phyloP scores from a whole-genome alignment of 2,329 filamentous ascomycete species.

The Tolypocladium ophioglossoides region DNA sequence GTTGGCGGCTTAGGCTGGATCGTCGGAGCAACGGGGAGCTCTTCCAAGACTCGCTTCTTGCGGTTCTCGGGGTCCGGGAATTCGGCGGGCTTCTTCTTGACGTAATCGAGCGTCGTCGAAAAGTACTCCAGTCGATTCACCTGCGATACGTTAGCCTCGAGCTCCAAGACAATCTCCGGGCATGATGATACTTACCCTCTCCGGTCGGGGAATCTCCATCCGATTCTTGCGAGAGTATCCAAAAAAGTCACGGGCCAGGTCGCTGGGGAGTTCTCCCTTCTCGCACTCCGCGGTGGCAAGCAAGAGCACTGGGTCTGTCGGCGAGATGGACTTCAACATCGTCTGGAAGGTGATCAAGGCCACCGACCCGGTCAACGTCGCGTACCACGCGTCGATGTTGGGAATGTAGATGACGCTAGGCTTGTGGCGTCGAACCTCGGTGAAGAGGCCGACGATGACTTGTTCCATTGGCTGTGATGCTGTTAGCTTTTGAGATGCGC shows the following conservation, averaged over 20 bases:
- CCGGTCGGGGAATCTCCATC: constrained; percentile 58
- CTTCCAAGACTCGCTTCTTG: constrained; percentile 74
- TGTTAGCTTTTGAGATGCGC: constrained; percentile 11
- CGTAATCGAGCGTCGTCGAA: constrained; percentile 58
- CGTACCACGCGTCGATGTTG: constrained; percentile 79
- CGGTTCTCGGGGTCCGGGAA: constrained; percentile 82
- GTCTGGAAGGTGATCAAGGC: constrained; percentile 74
- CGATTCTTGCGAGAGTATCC: constrained; percentile 74
- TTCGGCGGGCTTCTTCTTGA: constrained; percentile 68
- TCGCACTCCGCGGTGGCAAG: constrained; percentile 73
- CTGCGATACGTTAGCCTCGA: constrained; percentile 17
- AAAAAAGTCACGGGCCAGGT: constrained; percentile 69
- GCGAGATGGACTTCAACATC: constrained; percentile 71
- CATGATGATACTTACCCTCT: constrained; percentile 34
- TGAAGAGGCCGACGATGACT: constrained; percentile 80
- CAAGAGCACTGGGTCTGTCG: constrained; percentile 81
- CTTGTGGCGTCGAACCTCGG: constrained; percentile 87
- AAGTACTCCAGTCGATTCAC: constrained; percentile 72
- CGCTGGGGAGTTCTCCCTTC: constrained; percentile 46
- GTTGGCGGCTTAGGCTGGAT: constrained; percentile 57
- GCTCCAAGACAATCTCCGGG: background rate
- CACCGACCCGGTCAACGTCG: constrained; percentile 47
- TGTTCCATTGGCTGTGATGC: constrained; percentile 60
- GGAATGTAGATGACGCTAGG: constrained; percentile 94
- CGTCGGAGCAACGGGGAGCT: constrained; percentile 63